A percentile compares a stretch with the other conserved stretches of the same genome.
Evolutionary conservation across 2,329 filamentous ascomycete species (phyloP).

Genomic region (Keithomyces neogunnii): DNA sequence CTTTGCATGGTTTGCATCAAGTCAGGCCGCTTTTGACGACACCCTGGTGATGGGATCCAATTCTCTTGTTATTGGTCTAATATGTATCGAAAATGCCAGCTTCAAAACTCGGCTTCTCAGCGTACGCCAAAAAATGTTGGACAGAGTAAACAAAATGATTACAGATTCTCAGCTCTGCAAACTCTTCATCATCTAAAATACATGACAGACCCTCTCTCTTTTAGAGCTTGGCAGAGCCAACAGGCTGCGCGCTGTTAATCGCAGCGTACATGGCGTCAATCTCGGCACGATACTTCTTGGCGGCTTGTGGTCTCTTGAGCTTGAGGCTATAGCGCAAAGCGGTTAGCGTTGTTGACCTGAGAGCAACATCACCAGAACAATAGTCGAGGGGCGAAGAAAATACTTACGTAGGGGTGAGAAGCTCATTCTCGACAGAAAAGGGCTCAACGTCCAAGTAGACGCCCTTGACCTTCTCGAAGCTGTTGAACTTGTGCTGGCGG

Average conservation of each 20-base stretch:
- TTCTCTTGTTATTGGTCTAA: too few relatives aligned
- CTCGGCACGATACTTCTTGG: conserved; percentile 41
- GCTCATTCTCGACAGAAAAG: conserved; percentile 87
- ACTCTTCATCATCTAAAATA: not conserved
- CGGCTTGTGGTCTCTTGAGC: conserved; percentile 49
- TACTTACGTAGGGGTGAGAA: conserved; percentile 79
- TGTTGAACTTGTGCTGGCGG: conserved; percentile 81
- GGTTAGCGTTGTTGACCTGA: conserved; percentile 9
- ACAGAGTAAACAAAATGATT: not conserved
- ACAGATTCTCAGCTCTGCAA: not conserved
- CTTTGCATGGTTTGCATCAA: too few relatives aligned
- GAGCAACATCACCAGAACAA: not conserved
- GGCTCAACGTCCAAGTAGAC: conserved; percentile 74
- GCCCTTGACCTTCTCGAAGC: conserved; percentile 75
- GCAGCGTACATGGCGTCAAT: conserved; percentile 51
- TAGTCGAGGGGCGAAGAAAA: not conserved
- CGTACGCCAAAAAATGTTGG: not conserved
- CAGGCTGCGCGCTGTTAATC: conserved; percentile 23
- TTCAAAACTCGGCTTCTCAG: too few relatives aligned
- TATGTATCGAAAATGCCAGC: too few relatives aligned
- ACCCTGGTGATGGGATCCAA: too few relatives aligned
- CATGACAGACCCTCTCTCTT: not conserved
- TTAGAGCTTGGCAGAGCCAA: conserved; percentile 6
- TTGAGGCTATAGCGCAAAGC: conserved; percentile 36
- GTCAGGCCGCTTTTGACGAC: too few relatives aligned